Evolutionary conservation across 106 monocot species (phyloP), one percentile per base, ranked within the genome.

Genomic region (Narthecium ossifragum): DNA sequence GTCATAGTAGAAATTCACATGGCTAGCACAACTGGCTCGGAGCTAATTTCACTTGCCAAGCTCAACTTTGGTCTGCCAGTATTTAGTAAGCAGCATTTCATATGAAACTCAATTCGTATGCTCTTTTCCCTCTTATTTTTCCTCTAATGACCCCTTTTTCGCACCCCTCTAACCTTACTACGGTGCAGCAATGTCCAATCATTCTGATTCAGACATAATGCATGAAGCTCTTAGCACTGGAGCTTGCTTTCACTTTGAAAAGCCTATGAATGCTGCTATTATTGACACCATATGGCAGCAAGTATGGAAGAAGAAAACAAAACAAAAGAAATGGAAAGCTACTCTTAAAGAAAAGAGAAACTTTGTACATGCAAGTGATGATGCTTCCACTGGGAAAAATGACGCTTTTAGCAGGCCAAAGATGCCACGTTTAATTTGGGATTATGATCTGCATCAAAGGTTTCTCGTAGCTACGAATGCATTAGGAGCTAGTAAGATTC

Each of bases 371-470:
- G 13, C 6, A 26, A 24, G 14, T 29, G 53, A 54, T 29, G 11
- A 29, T 23, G 18, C 4, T 54, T 6, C 1, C 27, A 15, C 25
- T 29, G 13, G 0, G 53, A 14, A 29, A 54, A 14, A 54, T 12
- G 14, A 54, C 8, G 4, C 8, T 46, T 4, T 15, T 14, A 15
- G 1, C 13, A n/a, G 3, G 27, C 27, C 5, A 13, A 54, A 14
- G 30, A 27, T 11, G 14, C 2, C 27, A 1, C 53, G 53, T 29
- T 28, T 54, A 17, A 13, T 54, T 54, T 54, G 53, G 53, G 53
- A 54, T 29, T 8, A 28, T 54, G 53, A 54, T 12, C 53, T 54
- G 28, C 53, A 54, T 54, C 53, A 54, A n/a, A 54, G 53, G 53
- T 54, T 54, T 13, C 27, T 54, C 3, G 27, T 54, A 29, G 53